Evolutionary conservation across 805 yeast genomes (phyloP), one percentile per base, ranked within the genome.

Genomic region (Ogataea neopini): DNA sequence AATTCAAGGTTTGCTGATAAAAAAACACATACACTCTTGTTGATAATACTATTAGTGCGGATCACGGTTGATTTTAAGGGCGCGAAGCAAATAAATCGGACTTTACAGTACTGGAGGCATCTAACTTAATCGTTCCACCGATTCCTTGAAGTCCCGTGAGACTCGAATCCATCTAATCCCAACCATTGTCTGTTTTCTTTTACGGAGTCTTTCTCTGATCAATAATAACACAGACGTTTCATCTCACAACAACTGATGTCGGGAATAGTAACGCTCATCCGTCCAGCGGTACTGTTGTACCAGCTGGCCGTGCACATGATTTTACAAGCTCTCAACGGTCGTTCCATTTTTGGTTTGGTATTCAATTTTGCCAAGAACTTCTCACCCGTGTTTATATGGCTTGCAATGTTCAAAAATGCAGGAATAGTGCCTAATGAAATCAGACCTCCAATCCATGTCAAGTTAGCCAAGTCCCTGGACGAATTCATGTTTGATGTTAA

Each of bases 381-480:
- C 60, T 60, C 72, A 1, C 81, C 81, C 0, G 75, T 82, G 2
- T 66, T 77, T 32, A 54, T 73, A 17, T 82, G 87, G 87, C 64
- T 83, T 35, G 47, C 63, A 33, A 73, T 80, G 18, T 83, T 82
- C 66, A 77, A 80, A 60, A 73, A 81, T 56, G 86, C 87, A 1
- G 81, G 80, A 1, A 33, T 69, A 2, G 79, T 80, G 33, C 87
- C 89, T 7, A 72, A 67, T 22, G 65, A 64, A 4, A 69, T 74
- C 53, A 68, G 88, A 49, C 88, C 88, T 0, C 47, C 57, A 9
- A 79, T 81, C 51, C 74, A 75, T 57, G 79, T 78, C 39, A 69
- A 74, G 45, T 56, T 78, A 17, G 71, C 76, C 10, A 72, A 70
- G 49, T 64, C 70, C 43, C 53, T 66, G 53, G 88, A 72, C 65